Evolutionary conservation across 2,329 filamentous ascomycete genomes (phyloP).

Genomic region (Colletotrichum higginsianum): DNA sequence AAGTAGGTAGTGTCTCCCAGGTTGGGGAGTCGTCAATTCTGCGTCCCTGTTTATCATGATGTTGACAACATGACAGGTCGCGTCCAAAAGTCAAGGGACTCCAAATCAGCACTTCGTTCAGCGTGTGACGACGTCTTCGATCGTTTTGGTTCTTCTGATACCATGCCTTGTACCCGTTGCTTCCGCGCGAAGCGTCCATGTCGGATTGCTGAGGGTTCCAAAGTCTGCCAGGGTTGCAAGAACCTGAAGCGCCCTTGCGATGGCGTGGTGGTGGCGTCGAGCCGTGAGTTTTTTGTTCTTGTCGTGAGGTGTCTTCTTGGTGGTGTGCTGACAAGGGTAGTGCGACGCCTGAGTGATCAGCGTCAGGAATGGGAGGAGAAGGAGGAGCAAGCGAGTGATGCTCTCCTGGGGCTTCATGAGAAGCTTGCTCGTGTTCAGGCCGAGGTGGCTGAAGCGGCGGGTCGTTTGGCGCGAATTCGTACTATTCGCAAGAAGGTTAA

Average conservation of each 20-base stretch:
- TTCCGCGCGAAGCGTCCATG: not conserved
- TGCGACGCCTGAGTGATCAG: not conserved
- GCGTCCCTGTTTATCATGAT: not conserved
- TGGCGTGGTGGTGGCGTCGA: not conserved
- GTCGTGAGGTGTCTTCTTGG: not conserved
- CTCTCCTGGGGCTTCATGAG: not conserved
- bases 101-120: not conserved
- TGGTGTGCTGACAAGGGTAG: not conserved
- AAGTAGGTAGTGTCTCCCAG: slow-evolving; percentile 1
- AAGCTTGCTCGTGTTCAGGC: not conserved
- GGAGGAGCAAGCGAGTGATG: not conserved
- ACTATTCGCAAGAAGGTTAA: not conserved
- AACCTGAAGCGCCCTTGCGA: slow-evolving; percentile 5
- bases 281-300: not conserved
- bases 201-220: not conserved
- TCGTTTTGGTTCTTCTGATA: not conserved
- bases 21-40: not conserved
- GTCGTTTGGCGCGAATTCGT: not conserved
- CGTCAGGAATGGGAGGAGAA: not conserved
- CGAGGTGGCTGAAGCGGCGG: not conserved
- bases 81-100: not conserved
- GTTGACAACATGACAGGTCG: slow-evolving; percentile 13
- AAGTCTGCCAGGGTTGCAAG: not conserved
- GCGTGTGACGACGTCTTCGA: not conserved
- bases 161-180: slow-evolving; percentile 7